Conservation (phyloP, 2,329 filamentous ascomycete genomes). For the Cladosporium sp. region DNA sequence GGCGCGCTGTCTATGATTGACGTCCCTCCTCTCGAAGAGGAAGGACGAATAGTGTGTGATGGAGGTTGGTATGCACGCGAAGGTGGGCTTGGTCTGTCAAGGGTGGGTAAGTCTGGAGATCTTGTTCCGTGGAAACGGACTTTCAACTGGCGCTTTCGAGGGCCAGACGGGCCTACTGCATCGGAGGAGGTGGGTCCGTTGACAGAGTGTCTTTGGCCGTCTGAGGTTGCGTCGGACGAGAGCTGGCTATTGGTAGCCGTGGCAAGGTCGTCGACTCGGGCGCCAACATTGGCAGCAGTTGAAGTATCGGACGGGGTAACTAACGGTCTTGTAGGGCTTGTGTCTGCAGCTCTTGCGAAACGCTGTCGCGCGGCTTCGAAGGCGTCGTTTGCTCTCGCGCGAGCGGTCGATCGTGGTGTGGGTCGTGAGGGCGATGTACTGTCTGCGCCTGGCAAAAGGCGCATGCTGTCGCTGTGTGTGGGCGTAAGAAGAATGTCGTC, state of each 20-base stretch:
- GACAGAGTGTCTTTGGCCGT: background rate
- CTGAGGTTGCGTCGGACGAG: background rate
- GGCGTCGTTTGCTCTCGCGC: slow-evolving; percentile 20
- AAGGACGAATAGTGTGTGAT: slow-evolving; percentile 41
- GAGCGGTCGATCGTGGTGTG: slow-evolving; percentile 30
- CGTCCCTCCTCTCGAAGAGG: slow-evolving; percentile 47
- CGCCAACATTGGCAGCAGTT: slow-evolving; percentile 5
- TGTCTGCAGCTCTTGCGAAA: slow-evolving; percentile 16
- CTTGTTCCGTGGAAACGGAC: slow-evolving; percentile 35
- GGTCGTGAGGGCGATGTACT: slow-evolving; percentile 36
- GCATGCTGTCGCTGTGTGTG: slow-evolving; percentile 49
- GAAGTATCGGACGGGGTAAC: slow-evolving; percentile 18
- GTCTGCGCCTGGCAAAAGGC: slow-evolving; percentile 50
- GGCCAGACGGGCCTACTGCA: slow-evolving; percentile 25
- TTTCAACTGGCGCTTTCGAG: slow-evolving; percentile 33
- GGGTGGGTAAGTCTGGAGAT: slow-evolving; percentile 36
- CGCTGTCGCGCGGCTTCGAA: slow-evolving; percentile 20
- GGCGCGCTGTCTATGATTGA: slow-evolving; percentile 54
- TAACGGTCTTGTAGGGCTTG: slow-evolving; percentile 21
- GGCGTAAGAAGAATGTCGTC: slow-evolving; percentile 34
- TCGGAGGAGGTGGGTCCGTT: slow-evolving; percentile 18
- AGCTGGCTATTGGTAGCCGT: slow-evolving; percentile 14
- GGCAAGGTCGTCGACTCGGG: slow-evolving; percentile 1
- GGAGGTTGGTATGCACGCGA: slow-evolving; percentile 53
- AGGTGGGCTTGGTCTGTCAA: slow-evolving; percentile 44